Evolutionary conservation across 108 stramenopile species (phyloP).

Genomic region (Conticribra weissflogii): DNA sequence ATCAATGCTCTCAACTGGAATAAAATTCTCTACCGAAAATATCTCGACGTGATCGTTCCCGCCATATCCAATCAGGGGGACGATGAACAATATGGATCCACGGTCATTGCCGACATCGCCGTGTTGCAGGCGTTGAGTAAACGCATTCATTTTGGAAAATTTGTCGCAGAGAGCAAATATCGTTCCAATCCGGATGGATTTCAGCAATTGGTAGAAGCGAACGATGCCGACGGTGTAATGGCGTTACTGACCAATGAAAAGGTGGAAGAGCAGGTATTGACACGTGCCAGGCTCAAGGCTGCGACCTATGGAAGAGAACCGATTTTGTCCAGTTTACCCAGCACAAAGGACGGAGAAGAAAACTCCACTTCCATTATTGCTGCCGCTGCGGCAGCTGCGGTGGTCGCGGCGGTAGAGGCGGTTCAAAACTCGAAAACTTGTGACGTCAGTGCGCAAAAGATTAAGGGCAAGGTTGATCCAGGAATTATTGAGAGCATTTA

Average conservation of each 20-base stretch:
- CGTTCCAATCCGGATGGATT: slow-evolving; percentile 84
- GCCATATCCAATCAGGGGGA: slow-evolving; percentile 82
- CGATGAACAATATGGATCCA: slow-evolving; percentile 97
- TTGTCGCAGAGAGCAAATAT: slow-evolving; percentile 98
- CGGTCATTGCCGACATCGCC: slow-evolving; percentile 88
- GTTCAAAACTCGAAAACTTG: slow-evolving; percentile 35
- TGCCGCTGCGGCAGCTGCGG: slow-evolving; percentile 82
- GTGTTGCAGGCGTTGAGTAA: slow-evolving; percentile 89
- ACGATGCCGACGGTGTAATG: slow-evolving; percentile 96
- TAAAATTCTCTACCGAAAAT: slow-evolving; percentile 77
- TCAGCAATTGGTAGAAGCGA: slow-evolving; percentile 84
- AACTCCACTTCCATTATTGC: slow-evolving; percentile 59
- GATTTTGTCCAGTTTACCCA: slow-evolving; percentile 55
- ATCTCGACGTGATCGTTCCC: slow-evolving; percentile 86
- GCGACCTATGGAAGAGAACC: slow-evolving; percentile 94
- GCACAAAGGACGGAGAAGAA: slow-evolving; percentile 25
- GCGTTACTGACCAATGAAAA: slow-evolving; percentile 89
- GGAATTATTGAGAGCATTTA: slow-evolving; percentile 91
- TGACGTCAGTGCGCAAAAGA: slow-evolving; percentile 4
- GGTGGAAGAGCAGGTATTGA: slow-evolving; percentile 95
- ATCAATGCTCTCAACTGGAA: slow-evolving; percentile 92
- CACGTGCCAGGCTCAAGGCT: slow-evolving; percentile 91
- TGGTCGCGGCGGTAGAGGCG: slow-evolving; percentile 75
- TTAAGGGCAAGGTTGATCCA: slow-evolving; percentile 89
- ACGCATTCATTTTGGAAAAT: slow-evolving; percentile 97